phyloP scores from a whole-genome alignment of 1,284 basidiomycete species.

The Puccinia hordei region DNA sequence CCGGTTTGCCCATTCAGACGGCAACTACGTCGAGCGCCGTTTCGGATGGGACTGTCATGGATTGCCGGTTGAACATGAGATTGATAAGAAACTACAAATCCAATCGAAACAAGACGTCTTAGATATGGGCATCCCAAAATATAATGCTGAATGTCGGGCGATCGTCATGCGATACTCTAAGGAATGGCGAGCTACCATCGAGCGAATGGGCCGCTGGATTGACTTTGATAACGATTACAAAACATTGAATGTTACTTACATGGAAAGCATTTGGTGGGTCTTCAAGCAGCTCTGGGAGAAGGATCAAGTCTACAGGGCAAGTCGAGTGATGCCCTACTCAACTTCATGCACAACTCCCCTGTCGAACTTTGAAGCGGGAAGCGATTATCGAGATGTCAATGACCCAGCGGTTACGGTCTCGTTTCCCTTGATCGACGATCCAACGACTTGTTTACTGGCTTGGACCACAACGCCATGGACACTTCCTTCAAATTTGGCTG shows the following conservation, averaged over 20 bases:
- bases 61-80: constrained; percentile 97
- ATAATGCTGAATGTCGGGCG: constrained; percentile 93
- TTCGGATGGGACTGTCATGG: constrained; percentile 99
- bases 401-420: constrained; percentile 93
- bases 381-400: constrained; percentile 88
- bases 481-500: constrained; percentile 87
- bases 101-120: constrained; percentile 91
- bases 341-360: constrained; percentile 93
- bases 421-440: constrained; percentile 91
- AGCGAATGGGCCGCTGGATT: constrained; percentile 99
- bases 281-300: constrained; percentile 90
- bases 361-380: constrained; percentile 96
- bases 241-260: constrained; percentile 87
- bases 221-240: constrained; percentile 99
- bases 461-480: constrained; percentile 99
- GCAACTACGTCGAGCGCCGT: constrained; percentile 88
- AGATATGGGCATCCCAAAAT: constrained; percentile 92
- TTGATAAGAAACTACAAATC: constrained; percentile 95
- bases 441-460: constrained; percentile 83
- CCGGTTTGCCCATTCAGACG: constrained; percentile 88
- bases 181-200: constrained; percentile 92
- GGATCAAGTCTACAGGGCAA: constrained; percentile 88
- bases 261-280: constrained; percentile 99
- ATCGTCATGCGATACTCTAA: constrained; percentile 97
- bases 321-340: constrained; percentile 98